These are phyloP conservation scores for Aphanomyces invadans DNA, from an alignment of 352 stramenopile species.

Conservation along the genomic window DNA sequence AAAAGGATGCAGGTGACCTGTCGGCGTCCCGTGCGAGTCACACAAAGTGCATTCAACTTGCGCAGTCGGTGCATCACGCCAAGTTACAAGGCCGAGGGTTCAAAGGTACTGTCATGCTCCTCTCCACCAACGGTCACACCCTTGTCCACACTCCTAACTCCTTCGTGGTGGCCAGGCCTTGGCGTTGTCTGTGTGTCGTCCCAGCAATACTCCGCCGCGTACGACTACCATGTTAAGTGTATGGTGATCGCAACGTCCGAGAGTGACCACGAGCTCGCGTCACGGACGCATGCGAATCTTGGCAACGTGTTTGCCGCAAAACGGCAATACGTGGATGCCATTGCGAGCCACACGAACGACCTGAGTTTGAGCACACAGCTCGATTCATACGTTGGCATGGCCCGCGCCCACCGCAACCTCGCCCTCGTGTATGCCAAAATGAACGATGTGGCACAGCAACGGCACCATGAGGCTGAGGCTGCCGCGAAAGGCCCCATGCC, in stretches of 20 bases:
- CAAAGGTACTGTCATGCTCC: conserved; percentile 34
- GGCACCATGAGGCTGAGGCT: conserved; percentile 37
- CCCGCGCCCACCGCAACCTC: conserved; percentile 61
- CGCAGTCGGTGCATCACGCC: conserved; percentile 33
- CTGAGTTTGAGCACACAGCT: conserved; percentile 35
- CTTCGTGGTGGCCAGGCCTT: conserved; percentile 24
- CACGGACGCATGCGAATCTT: conserved; percentile 66
- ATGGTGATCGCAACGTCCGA: conserved; percentile 40
- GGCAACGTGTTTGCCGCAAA: conserved; percentile 57
- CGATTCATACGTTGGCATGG: conserved; percentile 44
- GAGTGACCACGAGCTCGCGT: conserved; percentile 55
- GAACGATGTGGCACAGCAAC: conserved; percentile 24
- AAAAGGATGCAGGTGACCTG: conserved; percentile 48
- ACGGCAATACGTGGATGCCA: conserved; percentile 44
- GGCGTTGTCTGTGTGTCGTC: conserved; percentile 51
- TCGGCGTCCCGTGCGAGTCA: conserved; percentile 40
- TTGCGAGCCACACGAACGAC: conserved; percentile 57
- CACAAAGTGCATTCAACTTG: conserved; percentile 40
- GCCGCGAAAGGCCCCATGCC: conserved; percentile 27
- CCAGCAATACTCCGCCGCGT: conserved; percentile 34
- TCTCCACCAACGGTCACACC: too few relatives aligned
- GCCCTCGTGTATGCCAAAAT: conserved; percentile 55
- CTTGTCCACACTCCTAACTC: too few relatives aligned
- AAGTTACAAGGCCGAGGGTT: conserved; percentile 44
- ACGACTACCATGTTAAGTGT: conserved; percentile 59